These are phyloP conservation scores for Toxicodendron radicans DNA, from an alignment of 345 rosid species.

Conservation along the genomic window DNA sequence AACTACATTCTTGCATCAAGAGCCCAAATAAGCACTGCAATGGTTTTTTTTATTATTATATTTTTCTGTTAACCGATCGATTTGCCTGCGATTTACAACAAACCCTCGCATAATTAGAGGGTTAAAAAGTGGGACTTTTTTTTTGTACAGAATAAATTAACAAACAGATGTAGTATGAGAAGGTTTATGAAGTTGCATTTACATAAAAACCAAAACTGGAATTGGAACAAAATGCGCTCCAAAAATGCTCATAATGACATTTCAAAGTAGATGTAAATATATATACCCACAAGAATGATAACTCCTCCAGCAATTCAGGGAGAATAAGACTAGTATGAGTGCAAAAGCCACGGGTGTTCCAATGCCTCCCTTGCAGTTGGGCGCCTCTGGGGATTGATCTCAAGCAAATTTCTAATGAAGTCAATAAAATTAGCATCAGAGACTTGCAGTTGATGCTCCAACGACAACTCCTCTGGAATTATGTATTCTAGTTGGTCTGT, in stretches of 20 bases:
- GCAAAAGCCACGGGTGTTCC: constrained; percentile 83
- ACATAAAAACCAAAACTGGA: constrained; percentile 38
- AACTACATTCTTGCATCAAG: not conserved
- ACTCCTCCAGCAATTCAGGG: not conserved
- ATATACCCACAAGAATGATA: not conserved
- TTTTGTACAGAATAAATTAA: constrained; percentile 17
- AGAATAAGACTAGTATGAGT: constrained; percentile 24
- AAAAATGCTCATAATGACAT: not conserved
- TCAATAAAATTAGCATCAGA: constrained; percentile 57
- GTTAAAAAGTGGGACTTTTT: not conserved
- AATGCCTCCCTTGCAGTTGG: constrained; percentile 83
- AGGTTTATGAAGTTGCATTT: constrained; percentile 2
- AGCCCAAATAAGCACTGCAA: constrained; percentile 6
- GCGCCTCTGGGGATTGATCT: constrained; percentile 75
- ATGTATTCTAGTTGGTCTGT: constrained; percentile 72
- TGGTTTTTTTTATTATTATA: constrained; percentile 13
- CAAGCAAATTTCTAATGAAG: constrained; percentile 66
- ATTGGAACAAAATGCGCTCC: not conserved
- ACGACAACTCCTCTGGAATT: constrained; percentile 60
- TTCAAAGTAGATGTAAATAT: not conserved
- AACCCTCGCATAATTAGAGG: constrained; percentile 13
- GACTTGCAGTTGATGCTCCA: constrained; percentile 63
- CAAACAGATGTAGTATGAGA: constrained; percentile 8
- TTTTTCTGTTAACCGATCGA: constrained; percentile 18
- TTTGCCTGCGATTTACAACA: constrained; percentile 19